Base-by-base conservation (phyloP, 106 monocot genomes). In the Xerophyta viscosa region DNA sequence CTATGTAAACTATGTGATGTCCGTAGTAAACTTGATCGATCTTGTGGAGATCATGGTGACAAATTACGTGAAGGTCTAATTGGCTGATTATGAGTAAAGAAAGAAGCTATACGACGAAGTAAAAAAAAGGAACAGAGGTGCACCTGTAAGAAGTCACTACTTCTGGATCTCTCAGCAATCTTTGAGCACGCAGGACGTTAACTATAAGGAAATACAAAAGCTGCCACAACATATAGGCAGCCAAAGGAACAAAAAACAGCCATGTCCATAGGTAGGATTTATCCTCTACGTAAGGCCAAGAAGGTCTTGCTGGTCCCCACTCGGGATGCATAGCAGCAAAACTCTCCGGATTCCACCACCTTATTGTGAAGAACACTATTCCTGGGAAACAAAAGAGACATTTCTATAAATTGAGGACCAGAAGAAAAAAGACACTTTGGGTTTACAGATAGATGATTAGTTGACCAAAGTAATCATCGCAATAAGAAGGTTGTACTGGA, bases 131-230 rank as follows among this genome's bases (percentile, higher is more conserved):
- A n/a, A n/a, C n/a, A n/a, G n/a, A n/a, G n/a, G 27, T 20, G 15
- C 8, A 50, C 98, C 98, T 90, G 71, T 90, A 99, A 56, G 98
- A 90, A 53, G 98, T 99, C 86, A 90, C 90, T 56, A 99, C 90
- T 69, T 99, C 98, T 10, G 98, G 98, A 67, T 99, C 98, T 25
- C 66, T 70, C 39, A 99, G 62, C 6, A 99, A 55, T 27, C 98
- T 65, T 58, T 90, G 90, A 20, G 79, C 61, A 1, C 98, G 85
- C 11, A 99, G 65, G 12, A 99, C 98, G 64, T 99, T 60, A 27
- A 99, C 90, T 60, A 99, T 80, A n/a, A 99, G 67, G 60, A 99
- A 90, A 68, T 99, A 99, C 11, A 99, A 72, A 41, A 90, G 60
- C 54, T 99, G 98, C 98, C 98, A 99, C 11, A 99, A 60, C 1